phyloP scores from a whole-genome alignment of 208 protist genomes.

The Wallacemonas sp. region DNA sequence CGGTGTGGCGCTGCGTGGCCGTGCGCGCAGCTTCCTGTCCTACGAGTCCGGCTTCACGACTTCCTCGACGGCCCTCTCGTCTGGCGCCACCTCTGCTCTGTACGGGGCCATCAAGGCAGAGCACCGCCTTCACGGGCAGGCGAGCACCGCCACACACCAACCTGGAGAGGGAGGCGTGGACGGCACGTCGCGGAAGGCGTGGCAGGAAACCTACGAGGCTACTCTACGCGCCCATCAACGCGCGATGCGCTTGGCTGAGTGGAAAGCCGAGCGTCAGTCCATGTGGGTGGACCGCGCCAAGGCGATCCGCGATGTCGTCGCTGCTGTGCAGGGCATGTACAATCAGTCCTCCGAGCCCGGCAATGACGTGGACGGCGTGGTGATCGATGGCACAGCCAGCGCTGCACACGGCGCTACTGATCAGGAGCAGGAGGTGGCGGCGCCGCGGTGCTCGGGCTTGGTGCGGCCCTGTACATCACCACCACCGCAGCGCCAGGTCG shows the following conservation, averaged over 20 bases:
- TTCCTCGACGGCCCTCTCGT: conserved; percentile 34
- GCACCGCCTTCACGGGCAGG: conserved; percentile 32
- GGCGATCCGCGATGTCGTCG: conserved; percentile 41
- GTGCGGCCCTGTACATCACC: neutral
- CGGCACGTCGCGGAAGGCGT: conserved; percentile 2
- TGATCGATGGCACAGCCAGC: too few relatives aligned
- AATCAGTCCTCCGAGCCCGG: too few relatives aligned
- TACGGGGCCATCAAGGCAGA: conserved; percentile 73
- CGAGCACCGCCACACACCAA: conserved; percentile 4
- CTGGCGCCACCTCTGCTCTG: conserved; percentile 49
- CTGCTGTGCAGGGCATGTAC: conserved; percentile 56
- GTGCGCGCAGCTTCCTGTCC: neutral
- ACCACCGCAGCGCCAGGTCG: neutral
- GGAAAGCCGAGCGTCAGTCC: conserved; percentile 51
- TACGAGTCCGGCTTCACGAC: neutral
- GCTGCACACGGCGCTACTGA: too few relatives aligned
- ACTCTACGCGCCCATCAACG: conserved; percentile 25
- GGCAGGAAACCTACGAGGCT: conserved; percentile 38
- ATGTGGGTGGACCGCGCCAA: conserved; percentile 41
- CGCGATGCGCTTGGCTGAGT: conserved; percentile 40
- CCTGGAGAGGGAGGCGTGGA: neutral
- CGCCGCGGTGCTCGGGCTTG: too few relatives aligned
- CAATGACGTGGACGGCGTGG: too few relatives aligned
- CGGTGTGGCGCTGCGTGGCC: neutral
- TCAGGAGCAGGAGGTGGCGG: too few relatives aligned